Evolutionary conservation across 208 protist genomes (phyloP).

Genomic region (Crithidia fasciculata): DNA sequence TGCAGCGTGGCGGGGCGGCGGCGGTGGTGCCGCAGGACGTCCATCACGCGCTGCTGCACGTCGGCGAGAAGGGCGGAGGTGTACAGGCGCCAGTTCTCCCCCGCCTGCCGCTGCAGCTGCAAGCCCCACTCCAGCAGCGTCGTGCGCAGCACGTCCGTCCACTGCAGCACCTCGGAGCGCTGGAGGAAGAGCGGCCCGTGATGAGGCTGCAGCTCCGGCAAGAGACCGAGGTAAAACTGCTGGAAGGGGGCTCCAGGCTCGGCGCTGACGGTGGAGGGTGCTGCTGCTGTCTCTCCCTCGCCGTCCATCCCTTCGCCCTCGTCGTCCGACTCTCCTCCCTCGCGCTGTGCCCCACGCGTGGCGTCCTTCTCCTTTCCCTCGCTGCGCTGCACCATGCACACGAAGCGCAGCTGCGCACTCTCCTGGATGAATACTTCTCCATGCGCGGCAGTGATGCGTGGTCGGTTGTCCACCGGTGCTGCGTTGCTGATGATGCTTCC

Average conservation of each 20-base stretch:
- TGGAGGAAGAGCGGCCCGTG: slow-evolving; percentile 43
- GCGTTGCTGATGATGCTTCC: neutral
- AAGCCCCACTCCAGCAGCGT: slow-evolving; percentile 58
- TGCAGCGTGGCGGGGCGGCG: slow-evolving; percentile 82
- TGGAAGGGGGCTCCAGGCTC: slow-evolving; percentile 12
- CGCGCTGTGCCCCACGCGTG: no score
- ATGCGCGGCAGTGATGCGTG: slow-evolving; percentile 10
- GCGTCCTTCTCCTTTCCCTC: neutral
- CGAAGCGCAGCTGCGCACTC: slow-evolving; percentile 20
- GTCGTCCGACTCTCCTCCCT: neutral
- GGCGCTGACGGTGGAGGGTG: neutral
- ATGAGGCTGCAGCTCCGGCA: slow-evolving; percentile 39
- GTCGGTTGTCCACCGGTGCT: neutral
- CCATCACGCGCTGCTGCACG: slow-evolving; percentile 64
- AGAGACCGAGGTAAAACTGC: slow-evolving; percentile 38
- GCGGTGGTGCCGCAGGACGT: slow-evolving; percentile 76
- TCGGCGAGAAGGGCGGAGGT: slow-evolving; percentile 25
- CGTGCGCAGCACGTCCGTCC: slow-evolving; percentile 39
- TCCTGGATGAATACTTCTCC: slow-evolving; percentile 30
- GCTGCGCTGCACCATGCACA: slow-evolving; percentile 22
- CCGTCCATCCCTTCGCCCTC: neutral
- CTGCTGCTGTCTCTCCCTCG: neutral
- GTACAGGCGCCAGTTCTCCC: slow-evolving; percentile 42
- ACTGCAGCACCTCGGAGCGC: slow-evolving; percentile 40
- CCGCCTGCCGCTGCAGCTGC: slow-evolving; percentile 33